phyloP scores from a whole-genome alignment of 495 filamentous ascomycete species.

The Amniculicola lignicola region DNA sequence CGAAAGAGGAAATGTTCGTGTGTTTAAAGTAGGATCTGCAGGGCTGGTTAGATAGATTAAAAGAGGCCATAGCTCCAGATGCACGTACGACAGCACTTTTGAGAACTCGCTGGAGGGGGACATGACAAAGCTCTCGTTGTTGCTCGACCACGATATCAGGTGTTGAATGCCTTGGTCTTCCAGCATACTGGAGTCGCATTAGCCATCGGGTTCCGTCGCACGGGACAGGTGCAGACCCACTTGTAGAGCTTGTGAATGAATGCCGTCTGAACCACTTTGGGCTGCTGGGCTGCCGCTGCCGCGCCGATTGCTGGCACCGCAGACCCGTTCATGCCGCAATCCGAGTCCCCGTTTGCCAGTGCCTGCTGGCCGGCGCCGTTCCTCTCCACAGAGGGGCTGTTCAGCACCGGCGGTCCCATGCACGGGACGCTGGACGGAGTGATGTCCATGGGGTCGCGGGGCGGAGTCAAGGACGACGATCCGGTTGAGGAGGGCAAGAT shows the following conservation, averaged over 20 bases:
- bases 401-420: constrained; percentile 40
- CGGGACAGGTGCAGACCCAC: constrained; percentile 54
- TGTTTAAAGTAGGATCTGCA: constrained; percentile 92
- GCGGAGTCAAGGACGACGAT: constrained; percentile 23
- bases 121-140: constrained; percentile 97
- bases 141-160: constrained; percentile 90
- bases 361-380: constrained; percentile 11
- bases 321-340: constrained; percentile 51
- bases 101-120: constrained; percentile 96
- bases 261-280: constrained; percentile 98
- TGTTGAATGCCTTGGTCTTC: constrained; percentile 91
- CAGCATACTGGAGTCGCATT: constrained; percentile 70
- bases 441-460: constrained; percentile 41
- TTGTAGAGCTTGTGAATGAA: constrained; percentile 99
- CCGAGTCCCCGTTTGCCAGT: constrained; percentile 15
- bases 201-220: constrained; percentile 35
- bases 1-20: constrained; percentile 98
- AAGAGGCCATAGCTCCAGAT: constrained; percentile 29
- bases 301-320: constrained; percentile 58
- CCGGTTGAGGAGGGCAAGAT: constrained; percentile 40
- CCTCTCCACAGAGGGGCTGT: constrained; percentile 38
- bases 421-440: constrained; percentile 26
- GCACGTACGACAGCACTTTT: constrained; percentile 87
- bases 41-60: constrained; percentile 39
- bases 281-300: constrained; percentile 78